phyloP scores from a whole-genome alignment of 768 basidiomycete species.

The Chalciporus pseudorubinellus region DNA sequence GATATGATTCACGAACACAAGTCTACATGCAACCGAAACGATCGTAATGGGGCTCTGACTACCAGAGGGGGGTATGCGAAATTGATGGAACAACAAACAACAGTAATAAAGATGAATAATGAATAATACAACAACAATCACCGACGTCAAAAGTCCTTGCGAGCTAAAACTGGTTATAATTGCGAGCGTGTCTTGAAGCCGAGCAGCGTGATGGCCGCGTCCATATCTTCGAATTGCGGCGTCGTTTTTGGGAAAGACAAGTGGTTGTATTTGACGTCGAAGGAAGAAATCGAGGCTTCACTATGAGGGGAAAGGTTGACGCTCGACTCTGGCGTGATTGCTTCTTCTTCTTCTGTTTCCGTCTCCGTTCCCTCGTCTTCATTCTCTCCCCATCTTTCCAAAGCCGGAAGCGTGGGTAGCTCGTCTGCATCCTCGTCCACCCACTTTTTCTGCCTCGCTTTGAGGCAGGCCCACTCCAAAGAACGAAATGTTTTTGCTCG shows the following conservation, averaged over 20 bases:
- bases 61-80: conserved; percentile 3
- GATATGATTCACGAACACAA: neutral
- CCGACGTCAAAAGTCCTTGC: neutral
- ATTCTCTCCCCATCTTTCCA: conserved; percentile 1
- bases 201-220: conserved; percentile 36
- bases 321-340: conserved; percentile 15
- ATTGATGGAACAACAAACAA: conserved; percentile 12
- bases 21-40: neutral
- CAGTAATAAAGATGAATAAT: neutral
- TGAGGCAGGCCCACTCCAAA: conserved; percentile 74
- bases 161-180: neutral
- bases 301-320: conserved; percentile 5
- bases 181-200: conserved; percentile 29
- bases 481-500: conserved; percentile 48
- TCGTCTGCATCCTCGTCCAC: conserved; percentile 21
- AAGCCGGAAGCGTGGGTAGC: conserved; percentile 7
- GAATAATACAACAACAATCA: conserved; percentile 14
- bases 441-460: conserved; percentile 33
- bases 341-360: conserved; percentile 13
- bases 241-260: conserved; percentile 1
- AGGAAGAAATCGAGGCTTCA: neutral
- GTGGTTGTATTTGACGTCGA: neutral
- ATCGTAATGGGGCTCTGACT: neutral
- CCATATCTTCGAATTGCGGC: conserved; percentile 33
- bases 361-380: conserved; percentile 15